Evolutionary conservation across 1,284 basidiomycete species (phyloP).

Genomic region (Mycena citricolor): DNA sequence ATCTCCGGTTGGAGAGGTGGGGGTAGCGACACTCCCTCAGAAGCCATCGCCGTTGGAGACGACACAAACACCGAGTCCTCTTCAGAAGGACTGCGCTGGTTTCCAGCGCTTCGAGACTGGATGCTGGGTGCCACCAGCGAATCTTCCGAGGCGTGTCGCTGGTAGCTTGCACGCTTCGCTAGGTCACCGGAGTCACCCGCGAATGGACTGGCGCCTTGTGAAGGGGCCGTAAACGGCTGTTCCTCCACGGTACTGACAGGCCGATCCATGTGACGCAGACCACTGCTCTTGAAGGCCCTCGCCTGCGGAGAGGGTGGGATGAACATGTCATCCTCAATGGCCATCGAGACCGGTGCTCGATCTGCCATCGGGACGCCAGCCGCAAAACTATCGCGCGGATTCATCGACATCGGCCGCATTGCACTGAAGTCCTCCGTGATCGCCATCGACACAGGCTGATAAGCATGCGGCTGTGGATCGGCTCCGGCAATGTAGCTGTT

Average conservation of each 20-base stretch:
- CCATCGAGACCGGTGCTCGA: conserved; percentile 70
- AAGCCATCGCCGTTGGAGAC: conserved; percentile 10
- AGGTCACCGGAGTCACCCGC: conserved; percentile 33
- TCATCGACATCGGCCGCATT: conserved; percentile 31
- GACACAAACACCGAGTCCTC: conserved; percentile 20
- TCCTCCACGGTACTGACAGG: conserved; percentile 20
- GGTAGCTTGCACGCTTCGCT: conserved; percentile 24
- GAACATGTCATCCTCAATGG: conserved; percentile 67
- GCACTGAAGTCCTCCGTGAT: conserved; percentile 22
- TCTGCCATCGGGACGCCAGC: conserved; percentile 31
- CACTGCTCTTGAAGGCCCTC: conserved; percentile 22
- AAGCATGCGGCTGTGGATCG: conserved; percentile 22
- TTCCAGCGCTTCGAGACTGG: conserved; percentile 15
- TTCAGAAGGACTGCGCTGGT: conserved; percentile 20
- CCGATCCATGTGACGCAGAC: conserved; percentile 17
- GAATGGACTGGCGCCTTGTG: conserved; percentile 58
- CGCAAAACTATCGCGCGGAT: conserved; percentile 39
- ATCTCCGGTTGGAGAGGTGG: conserved; percentile 18
- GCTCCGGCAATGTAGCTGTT: conserved; percentile 39
- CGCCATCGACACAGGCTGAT: conserved; percentile 24
- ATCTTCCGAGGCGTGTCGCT: conserved; percentile 23
- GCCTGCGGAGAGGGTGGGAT: conserved; percentile 43
- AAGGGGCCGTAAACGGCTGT: conserved; percentile 26
- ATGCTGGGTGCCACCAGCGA: conserved; percentile 19
- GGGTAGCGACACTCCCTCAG: conserved; percentile 9